Base-by-base conservation (phyloP, 2,329 filamentous ascomycete genomes). In the Penicillium sp. region DNA sequence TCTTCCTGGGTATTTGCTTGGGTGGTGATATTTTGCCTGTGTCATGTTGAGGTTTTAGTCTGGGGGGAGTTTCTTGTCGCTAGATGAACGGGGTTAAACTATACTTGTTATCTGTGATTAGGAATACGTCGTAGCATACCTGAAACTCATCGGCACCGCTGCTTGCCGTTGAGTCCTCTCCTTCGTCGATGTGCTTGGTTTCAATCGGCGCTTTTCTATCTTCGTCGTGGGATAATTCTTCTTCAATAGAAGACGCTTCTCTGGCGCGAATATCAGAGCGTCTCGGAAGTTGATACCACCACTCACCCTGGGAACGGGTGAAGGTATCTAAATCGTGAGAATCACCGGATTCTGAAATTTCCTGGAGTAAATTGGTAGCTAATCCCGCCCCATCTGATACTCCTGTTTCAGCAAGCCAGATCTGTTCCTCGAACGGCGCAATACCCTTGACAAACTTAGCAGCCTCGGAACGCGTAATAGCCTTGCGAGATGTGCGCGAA, bases 401-500 rank as follows among this genome's bases (percentile, higher is more conserved):
- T 10, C 50, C 57, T 32, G 66, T 61, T 43, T 73, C 67, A 26
- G 62, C 61, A 8, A 69, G 66, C 81, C 82, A 85, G 3, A 62
- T 57, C 20, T 71, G 61, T 60, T 81, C 75, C 56, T 84, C 75
- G 59, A 87, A 87, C 10, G 72, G 70, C 6, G 76, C 78, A 40
- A 85, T 72, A 0, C 84, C 84, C 65, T 78, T 80, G 35, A 87
- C 77, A 60, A 81, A 73, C 61, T 74, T 77, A 14, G 77, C 79
- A n/a, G 82, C 77, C 61, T 83, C 80, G 58, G 79, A 72, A 57
- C 82, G 72, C 60, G 78, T 74, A 53, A 76, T 72, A 22, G 69
- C 67, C 58, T 77, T 80, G 47, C 76, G 74, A 37, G 74, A 72
- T 24, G 70, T 62, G 50, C 78, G 81, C 50, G 78, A 60, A 18